Conservation (phyloP, 1,139 yeast genomes). For the Lodderomyces parapsilosis region DNA sequence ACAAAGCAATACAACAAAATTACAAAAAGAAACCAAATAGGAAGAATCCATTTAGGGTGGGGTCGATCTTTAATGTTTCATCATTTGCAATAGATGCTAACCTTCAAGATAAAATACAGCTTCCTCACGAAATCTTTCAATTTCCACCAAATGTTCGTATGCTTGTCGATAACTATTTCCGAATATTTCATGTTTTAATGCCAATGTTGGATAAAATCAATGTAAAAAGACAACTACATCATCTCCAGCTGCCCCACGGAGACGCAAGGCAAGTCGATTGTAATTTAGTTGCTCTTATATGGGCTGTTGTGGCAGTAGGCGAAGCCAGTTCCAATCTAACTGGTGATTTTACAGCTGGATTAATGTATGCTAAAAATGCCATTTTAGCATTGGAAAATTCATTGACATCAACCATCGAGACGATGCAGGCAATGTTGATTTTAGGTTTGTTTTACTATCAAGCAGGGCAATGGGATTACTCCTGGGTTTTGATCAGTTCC, state of each 20-base stretch:
- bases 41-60: constrained; percentile 23
- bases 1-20: constrained; percentile 15
- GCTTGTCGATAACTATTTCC: constrained; percentile 19
- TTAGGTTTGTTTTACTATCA: constrained; percentile 22
- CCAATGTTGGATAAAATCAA: constrained; percentile 23
- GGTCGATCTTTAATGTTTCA: constrained; percentile 23
- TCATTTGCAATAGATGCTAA: constrained; percentile 20
- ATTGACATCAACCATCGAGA: constrained; percentile 23
- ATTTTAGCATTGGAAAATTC: constrained; percentile 24
- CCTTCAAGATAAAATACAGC: constrained; percentile 12
- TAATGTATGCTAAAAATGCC: constrained; percentile 20
- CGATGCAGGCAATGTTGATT: constrained; percentile 25
- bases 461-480: constrained; percentile 25
- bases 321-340: constrained; percentile 12
- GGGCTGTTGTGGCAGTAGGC: constrained; percentile 23
- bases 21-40: constrained; percentile 10
- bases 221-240: constrained; percentile 17
- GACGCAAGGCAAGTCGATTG: constrained; percentile 16
- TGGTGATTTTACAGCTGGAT: constrained; percentile 10
- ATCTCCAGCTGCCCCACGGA: constrained; percentile 9
- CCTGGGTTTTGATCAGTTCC: constrained; percentile 25
- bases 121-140: constrained; percentile 19
- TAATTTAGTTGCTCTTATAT: constrained; percentile 21
- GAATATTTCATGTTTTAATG: constrained; percentile 20
- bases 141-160: constrained; percentile 19